phyloP scores from a whole-genome alignment of 352 stramenopile genomes.

The Phytopythium mirpurense region DNA sequence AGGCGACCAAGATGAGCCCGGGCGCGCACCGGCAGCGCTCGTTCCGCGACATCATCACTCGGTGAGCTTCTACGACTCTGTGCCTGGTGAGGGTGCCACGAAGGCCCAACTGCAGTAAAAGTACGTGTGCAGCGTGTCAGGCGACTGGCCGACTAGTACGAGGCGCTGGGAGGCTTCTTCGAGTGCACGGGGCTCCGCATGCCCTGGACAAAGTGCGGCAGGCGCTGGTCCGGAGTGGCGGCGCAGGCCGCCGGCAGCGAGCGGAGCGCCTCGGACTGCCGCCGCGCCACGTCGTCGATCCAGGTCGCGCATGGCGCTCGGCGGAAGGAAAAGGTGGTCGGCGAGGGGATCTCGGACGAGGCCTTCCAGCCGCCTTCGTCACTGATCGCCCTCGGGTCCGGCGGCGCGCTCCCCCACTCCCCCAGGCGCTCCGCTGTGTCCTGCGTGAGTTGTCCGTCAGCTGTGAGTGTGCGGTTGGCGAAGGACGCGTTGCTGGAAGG shows the following conservation, averaged over 20 bases:
- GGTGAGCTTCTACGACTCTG: no score
- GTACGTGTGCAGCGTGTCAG: no score
- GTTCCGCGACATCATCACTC: slow-evolving; percentile 42
- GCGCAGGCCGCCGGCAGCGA: neutral
- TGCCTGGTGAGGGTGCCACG: no score
- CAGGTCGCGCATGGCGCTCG: slow-evolving; percentile 41
- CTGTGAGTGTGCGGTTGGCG: neutral
- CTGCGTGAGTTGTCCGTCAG: no score
- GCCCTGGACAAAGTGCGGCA: slow-evolving; percentile 51
- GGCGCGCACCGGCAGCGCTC: slow-evolving; percentile 1
- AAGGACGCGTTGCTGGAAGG: neutral
- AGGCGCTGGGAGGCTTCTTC: slow-evolving; percentile 17
- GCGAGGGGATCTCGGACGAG: slow-evolving; percentile 58
- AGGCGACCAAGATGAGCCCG: slow-evolving; percentile 18
- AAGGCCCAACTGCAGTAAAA: no score
- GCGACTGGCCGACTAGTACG: no score
- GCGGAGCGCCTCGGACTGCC: slow-evolving; percentile 28
- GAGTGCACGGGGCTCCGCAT: slow-evolving; percentile 30
- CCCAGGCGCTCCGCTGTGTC: slow-evolving; percentile 26
- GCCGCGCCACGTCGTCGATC: slow-evolving; percentile 68
- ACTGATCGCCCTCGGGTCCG: slow-evolving; percentile 46
- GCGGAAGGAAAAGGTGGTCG: slow-evolving; percentile 52
- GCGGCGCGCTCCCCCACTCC: slow-evolving; percentile 31
- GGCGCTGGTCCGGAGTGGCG: slow-evolving; percentile 20
- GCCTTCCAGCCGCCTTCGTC: slow-evolving; percentile 50